Conservation (phyloP, 306 rosid genomes). For the Rosa persica region DNA sequence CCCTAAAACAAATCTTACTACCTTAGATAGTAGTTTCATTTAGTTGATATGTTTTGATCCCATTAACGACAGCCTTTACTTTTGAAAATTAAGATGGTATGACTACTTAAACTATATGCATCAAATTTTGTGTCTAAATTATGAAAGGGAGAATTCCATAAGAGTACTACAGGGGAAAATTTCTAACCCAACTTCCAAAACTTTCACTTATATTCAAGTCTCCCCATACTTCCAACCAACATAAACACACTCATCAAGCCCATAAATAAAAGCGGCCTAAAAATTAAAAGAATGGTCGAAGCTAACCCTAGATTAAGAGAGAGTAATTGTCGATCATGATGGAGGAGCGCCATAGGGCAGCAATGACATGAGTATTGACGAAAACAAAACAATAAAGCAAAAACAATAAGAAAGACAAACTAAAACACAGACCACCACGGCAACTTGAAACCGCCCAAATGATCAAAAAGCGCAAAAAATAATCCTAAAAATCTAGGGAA, state of each 20-base stretch:
- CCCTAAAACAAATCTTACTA: background rate
- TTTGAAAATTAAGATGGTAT: too few species aligned
- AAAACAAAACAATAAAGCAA: background rate
- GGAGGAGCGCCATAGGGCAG: background rate
- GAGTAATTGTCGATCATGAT: background rate
- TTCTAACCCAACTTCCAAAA: too few species aligned
- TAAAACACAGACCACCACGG: background rate
- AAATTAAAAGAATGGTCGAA: too few species aligned
- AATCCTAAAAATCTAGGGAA: background rate
- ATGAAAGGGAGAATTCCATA: too few species aligned
- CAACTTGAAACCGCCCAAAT: background rate
- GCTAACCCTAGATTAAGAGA: background rate
- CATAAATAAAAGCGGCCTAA: too few species aligned
- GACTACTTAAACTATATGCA: too few species aligned
- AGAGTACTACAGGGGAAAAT: too few species aligned
- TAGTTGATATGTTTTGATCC: background rate
- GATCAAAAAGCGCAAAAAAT: background rate
- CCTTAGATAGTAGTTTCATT: background rate
- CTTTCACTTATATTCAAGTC: too few species aligned
- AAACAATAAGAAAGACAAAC: background rate
- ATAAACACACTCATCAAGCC: too few species aligned
- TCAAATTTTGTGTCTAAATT: too few species aligned
- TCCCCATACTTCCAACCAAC: too few species aligned
- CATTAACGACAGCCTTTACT: background rate
- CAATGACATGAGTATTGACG: background rate